A percentile compares a stretch with the other conserved stretches of the same genome.
Evolutionary conservation across 352 stramenopile species (phyloP).

Genomic region (Saprolegnia parasitica): DNA sequence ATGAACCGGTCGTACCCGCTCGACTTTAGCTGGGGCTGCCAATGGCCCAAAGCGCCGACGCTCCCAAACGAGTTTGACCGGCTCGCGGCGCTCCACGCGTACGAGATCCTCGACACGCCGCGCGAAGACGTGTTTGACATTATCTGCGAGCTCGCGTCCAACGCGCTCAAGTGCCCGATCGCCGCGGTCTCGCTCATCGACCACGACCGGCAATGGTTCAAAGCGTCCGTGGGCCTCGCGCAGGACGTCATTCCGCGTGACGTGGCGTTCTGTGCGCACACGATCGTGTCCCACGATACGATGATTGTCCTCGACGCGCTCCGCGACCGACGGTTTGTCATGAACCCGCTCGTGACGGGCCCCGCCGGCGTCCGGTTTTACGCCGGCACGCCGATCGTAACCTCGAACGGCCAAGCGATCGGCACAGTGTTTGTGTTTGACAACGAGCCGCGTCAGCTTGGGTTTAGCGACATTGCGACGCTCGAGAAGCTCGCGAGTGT

Average conservation of each 20-base stretch:
- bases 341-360: constrained; percentile 27
- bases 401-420: constrained; percentile 67
- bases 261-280: constrained; percentile 26
- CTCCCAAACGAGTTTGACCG: constrained; percentile 7
- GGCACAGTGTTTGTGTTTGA: constrained; percentile 86
- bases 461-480: constrained; percentile 21
- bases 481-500: constrained; percentile 25
- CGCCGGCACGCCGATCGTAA: constrained; percentile 30
- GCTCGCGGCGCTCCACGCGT: constrained; percentile 11
- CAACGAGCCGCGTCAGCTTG: constrained; percentile 53
- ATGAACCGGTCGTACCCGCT: constrained; percentile 12
- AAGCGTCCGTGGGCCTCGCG: constrained; percentile 26
- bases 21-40: constrained; percentile 23
- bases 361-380: constrained; percentile 27
- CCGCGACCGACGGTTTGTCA: constrained; percentile 17
- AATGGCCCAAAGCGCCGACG: constrained; percentile 24
- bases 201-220: constrained; percentile 26
- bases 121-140: constrained; percentile 30
- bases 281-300: constrained; percentile 15
- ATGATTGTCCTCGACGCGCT: constrained; percentile 26
- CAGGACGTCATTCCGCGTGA: constrained; percentile 25
- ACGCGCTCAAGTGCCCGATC: constrained; percentile 28
- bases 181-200: constrained; percentile 23
- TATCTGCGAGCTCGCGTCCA: constrained; percentile 26
- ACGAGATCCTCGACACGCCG: constrained; percentile 28